Base-by-base conservation (phyloP, 345 rosid genomes). In the Hibiscus syriacus region DNA sequence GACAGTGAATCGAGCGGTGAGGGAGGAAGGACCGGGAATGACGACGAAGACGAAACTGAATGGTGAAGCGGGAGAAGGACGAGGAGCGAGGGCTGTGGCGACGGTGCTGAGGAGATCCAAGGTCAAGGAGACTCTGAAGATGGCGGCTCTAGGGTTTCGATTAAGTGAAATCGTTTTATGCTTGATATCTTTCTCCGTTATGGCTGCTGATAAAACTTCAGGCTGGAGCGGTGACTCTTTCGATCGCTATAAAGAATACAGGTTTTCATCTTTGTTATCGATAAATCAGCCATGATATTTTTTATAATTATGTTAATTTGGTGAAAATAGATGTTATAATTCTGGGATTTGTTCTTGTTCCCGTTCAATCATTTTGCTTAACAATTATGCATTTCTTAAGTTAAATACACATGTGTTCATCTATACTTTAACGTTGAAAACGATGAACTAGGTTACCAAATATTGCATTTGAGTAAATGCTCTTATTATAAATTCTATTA, bases 161-260 rank as follows among this genome's bases (percentile, higher is more conserved):
- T 43, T 95, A 48, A 77, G 80, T 66, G 85, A 88, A 74, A 75
- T 86, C 12, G 75, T 85, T 41, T 77, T 92, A 70, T 84, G 99
- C 68, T 73, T 92, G 87, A 88, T 92, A 54, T 95, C 99, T 59
- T 89, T 95, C 69, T 87, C 98, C 4, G 88, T 95, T 26, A 90
- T 95, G 96, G 96, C 98, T 0, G 92, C 98, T 32, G 92, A 92
- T 75, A 88, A 84, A 82, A 95, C 98, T 38, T 84, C 84, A 67
- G 99, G 99, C 5, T 95, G 98, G 99, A 87, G 96, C 20, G 98
- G 99, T 39, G 99, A 95, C 72, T 95, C 99, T 26, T 95, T 80
- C 65, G 89, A 95, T 70, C 96, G 98, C 20, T 95, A 95, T 75
- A 85, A 68, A 78, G 99, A 92, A 71, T 95, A 88, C 83, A 87